A percentile compares a stretch with the other conserved stretches of the same genome.
phyloP scores from a whole-genome alignment of 202 grass and related monocot species.

The Carex arenaria region DNA sequence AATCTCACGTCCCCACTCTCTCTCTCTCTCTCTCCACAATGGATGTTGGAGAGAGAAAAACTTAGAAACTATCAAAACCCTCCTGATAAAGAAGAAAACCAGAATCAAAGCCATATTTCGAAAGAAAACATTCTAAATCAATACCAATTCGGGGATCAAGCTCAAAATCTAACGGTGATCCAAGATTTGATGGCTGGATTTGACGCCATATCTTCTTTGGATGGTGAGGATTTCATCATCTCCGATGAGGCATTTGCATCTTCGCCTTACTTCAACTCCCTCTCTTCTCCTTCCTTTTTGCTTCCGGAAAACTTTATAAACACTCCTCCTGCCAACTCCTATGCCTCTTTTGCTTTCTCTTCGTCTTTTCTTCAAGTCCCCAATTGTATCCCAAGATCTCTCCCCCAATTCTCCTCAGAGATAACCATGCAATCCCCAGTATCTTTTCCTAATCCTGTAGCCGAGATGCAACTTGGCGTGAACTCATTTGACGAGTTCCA shows the following conservation, averaged over 20 bases:
- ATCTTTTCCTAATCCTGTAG: not conserved
- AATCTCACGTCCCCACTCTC: conserved; percentile 1
- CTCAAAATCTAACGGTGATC: not conserved
- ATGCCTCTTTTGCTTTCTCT: conserved; percentile 38
- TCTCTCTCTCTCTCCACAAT: not conserved
- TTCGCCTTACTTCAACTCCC: conserved; percentile 60
- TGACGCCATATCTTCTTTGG: conserved; percentile 22
- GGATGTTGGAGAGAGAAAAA: not conserved
- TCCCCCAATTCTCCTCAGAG: not conserved
- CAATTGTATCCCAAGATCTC: not conserved
- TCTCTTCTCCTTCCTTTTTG: conserved; percentile 52
- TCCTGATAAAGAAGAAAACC: not conserved
- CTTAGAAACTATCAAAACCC: not conserved
- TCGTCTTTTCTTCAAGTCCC: conserved; percentile 41
- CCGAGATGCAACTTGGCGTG: conserved; percentile 23
- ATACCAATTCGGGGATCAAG: not conserved
- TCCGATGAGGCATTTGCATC: conserved; percentile 52
- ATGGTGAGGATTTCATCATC: conserved; percentile 56
- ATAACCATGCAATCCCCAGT: not conserved
- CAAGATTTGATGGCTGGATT: conserved; percentile 11
- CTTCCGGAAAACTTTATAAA: conserved; percentile 33
- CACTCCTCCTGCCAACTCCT: conserved; percentile 42
- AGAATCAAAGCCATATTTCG: conserved; percentile 2
- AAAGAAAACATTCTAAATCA: not conserved
- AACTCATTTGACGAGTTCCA: conserved; percentile 42